phyloP scores from a whole-genome alignment of 2,329 filamentous ascomycete genomes.

The Fusarium sterilihyphosum region DNA sequence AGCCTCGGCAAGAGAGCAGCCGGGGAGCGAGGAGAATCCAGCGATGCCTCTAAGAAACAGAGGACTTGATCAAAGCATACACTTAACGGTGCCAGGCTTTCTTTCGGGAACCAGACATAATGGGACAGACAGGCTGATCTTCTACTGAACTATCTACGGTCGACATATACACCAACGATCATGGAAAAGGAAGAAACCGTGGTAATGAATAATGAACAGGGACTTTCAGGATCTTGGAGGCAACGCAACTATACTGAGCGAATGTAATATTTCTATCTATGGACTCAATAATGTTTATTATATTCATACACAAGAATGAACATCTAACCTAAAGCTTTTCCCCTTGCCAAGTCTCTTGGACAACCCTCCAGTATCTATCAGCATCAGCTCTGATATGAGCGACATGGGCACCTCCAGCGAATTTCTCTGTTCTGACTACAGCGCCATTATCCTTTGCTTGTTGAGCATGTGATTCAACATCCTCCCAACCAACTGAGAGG shows the following conservation, averaged over 20 bases:
- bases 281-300: neutral
- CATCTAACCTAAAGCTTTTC: neutral
- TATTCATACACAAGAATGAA: neutral
- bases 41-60: slow-evolving; percentile 44
- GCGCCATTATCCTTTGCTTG: slow-evolving; percentile 54
- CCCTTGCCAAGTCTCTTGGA: slow-evolving; percentile 58
- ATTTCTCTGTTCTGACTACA: slow-evolving; percentile 56
- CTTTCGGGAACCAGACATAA: neutral
- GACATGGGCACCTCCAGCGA: slow-evolving; percentile 61
- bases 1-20: slow-evolving; percentile 32
- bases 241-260: neutral
- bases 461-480: slow-evolving; percentile 60
- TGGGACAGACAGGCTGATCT: too few species aligned
- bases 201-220: neutral
- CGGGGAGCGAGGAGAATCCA: slow-evolving; percentile 32
- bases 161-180: neutral
- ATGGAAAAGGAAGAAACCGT: neutral
- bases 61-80: slow-evolving; percentile 38
- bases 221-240: neutral
- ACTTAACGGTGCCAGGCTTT: neutral
- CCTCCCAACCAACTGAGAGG: slow-evolving; percentile 55
- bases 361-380: slow-evolving; percentile 60
- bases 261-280: neutral
- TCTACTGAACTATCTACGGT: neutral
- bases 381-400: slow-evolving; percentile 58